phyloP scores from a whole-genome alignment of 768 basidiomycete species.

The Fistulinella prunicolor region DNA sequence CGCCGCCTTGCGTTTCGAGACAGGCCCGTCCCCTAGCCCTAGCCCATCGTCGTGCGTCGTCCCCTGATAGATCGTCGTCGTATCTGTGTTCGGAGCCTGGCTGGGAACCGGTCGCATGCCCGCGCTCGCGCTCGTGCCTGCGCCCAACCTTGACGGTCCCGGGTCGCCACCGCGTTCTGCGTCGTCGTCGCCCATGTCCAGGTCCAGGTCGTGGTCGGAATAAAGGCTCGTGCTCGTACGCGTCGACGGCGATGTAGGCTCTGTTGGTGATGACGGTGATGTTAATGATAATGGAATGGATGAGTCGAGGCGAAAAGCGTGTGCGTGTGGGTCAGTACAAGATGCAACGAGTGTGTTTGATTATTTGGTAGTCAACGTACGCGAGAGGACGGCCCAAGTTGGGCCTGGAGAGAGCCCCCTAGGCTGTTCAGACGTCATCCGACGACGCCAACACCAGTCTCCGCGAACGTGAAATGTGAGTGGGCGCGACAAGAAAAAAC shows the following conservation, averaged over 20 bases:
- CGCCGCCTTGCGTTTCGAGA: constrained; percentile 29
- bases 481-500: too few species aligned
- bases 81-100: not conserved
- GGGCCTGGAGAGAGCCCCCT: constrained; percentile 30
- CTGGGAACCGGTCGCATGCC: not conserved
- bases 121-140: not conserved
- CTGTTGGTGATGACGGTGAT: too few species aligned
- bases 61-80: too few species aligned
- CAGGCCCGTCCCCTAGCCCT: too few species aligned
- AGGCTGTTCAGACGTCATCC: not conserved
- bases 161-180: constrained; percentile 3
- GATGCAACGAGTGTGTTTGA: too few species aligned
- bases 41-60: too few species aligned
- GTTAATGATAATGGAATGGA: too few species aligned
- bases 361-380: too few species aligned
- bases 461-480: not conserved
- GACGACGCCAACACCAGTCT: not conserved
- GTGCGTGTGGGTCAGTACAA: too few species aligned
- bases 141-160: too few species aligned
- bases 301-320: too few species aligned
- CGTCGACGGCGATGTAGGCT: constrained; percentile 19
- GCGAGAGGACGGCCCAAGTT: constrained; percentile 24
- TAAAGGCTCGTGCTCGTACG: constrained; percentile 1
- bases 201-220: constrained; percentile 16
- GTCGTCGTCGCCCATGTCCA: constrained; percentile 24